Conservation (phyloP, 108 stramenopile genomes). For the Schizochytrium sp. region DNA sequence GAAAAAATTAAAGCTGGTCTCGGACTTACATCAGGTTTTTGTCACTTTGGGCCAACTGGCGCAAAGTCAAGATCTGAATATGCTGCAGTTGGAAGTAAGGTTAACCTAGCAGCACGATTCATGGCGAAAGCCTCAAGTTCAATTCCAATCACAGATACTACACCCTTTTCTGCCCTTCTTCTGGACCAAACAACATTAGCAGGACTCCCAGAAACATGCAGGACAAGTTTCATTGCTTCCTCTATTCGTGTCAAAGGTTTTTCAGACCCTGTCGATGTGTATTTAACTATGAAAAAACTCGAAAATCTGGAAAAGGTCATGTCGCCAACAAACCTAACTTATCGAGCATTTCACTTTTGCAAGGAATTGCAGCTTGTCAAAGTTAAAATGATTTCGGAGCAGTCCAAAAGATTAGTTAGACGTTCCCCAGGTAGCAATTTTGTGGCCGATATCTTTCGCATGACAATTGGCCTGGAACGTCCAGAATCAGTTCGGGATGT, state of each 20-base stretch:
- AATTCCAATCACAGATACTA: neutral
- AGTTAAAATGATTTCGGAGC: neutral
- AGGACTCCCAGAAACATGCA: slow-evolving; percentile 12
- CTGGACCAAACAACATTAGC: neutral
- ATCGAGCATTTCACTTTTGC: neutral
- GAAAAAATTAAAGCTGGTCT: neutral
- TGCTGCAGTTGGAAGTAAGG: slow-evolving; percentile 14
- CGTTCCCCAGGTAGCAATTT: neutral
- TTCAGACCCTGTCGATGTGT: neutral
- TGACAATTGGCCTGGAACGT: neutral
- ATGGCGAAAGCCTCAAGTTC: neutral
- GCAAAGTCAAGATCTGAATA: neutral
- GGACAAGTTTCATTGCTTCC: neutral
- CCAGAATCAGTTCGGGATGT: slow-evolving; percentile 30
- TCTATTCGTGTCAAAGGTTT: neutral
- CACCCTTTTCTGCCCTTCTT: neutral
- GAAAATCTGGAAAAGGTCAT: neutral
- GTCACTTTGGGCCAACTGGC: slow-evolving; percentile 45
- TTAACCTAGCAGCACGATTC: slow-evolving; percentile 32
- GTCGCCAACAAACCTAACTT: neutral
- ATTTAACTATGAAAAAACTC: neutral
- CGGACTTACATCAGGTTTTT: slow-evolving; percentile 11
- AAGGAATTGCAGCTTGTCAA: neutral
- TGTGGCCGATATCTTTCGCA: neutral
- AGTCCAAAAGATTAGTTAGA: neutral